These are phyloP conservation scores for Lasiosphaeria miniovina DNA, from an alignment of 495 filamentous ascomycete genomes.

Conservation along the genomic window DNA sequence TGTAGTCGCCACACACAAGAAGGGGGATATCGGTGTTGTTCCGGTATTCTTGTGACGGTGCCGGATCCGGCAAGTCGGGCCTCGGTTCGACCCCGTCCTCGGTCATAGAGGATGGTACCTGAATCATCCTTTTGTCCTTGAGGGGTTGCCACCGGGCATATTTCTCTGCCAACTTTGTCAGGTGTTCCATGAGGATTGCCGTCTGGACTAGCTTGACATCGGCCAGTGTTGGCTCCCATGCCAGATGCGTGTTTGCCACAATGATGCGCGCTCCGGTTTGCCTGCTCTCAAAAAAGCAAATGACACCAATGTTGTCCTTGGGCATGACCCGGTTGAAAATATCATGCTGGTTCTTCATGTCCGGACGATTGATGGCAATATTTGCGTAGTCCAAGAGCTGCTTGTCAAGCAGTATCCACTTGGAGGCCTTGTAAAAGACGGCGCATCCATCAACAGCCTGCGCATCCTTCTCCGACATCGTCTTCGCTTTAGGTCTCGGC, in stretches of 20 bases:
- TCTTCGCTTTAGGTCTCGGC: constrained; percentile 80
- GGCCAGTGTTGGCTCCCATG: constrained; percentile 84
- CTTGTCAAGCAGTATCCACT: constrained; percentile 91
- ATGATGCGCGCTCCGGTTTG: constrained; percentile 83
- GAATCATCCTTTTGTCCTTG: constrained; percentile 74
- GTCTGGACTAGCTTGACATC: constrained; percentile 96
- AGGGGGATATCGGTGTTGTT: constrained; percentile 84
- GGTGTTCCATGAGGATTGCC: constrained; percentile 87
- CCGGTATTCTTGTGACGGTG: constrained; percentile 67
- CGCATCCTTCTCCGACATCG: constrained; percentile 85
- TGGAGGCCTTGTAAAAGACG: constrained; percentile 88
- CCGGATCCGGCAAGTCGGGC: constrained; percentile 43
- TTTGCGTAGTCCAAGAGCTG: constrained; percentile 88
- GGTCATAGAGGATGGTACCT: constrained; percentile 55
- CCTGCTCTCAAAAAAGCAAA: constrained; percentile 87
- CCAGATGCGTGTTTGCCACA: constrained; percentile 87
- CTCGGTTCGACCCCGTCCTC: constrained; percentile 36
- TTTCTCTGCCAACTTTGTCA: constrained; percentile 76
- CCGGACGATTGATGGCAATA: constrained; percentile 84
- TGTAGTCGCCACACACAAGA: constrained; percentile 92
- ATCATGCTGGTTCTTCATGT: constrained; percentile 93
- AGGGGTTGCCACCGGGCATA: constrained; percentile 73
- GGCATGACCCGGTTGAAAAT: constrained; percentile 98
- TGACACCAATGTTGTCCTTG: constrained; percentile 89
- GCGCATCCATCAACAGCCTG: constrained; percentile 90